Percentiles rank a stretch among this genome's conserved stretches.
These are phyloP conservation scores for Linnemannia schmuckeri DNA, from an alignment of 192 early-diverging fungal genomes.

Conservation along the genomic window DNA sequence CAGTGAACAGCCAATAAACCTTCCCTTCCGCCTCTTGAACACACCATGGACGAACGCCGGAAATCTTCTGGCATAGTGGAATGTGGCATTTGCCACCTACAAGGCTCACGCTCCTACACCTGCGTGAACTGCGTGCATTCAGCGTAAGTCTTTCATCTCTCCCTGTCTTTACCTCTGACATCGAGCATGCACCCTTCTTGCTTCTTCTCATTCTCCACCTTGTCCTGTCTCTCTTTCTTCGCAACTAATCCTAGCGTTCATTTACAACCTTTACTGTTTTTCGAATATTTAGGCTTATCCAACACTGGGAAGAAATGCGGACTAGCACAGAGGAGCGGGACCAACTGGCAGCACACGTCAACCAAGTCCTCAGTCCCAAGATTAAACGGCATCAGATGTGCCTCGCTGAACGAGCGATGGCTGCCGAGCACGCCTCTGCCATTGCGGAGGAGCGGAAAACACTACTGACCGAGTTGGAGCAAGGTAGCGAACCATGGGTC, in stretches of 20 bases:
- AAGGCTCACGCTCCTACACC: conserved; percentile 48
- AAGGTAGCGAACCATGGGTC: conserved; percentile 24
- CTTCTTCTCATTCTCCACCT: neutral
- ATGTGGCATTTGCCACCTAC: conserved; percentile 46
- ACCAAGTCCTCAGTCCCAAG: conserved; percentile 48
- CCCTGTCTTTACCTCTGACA: neutral
- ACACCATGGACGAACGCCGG: conserved; percentile 30
- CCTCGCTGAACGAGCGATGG: conserved; percentile 47
- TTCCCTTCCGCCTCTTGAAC: neutral
- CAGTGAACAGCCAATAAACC: neutral
- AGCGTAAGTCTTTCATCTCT: conserved; percentile 35
- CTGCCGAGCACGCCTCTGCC: conserved; percentile 25
- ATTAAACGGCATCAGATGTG: conserved; percentile 46
- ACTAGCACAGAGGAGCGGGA: conserved; percentile 25
- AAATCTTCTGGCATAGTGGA: conserved; percentile 12
- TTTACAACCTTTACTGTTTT: neutral
- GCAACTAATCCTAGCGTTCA: neutral
- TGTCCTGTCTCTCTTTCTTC: neutral
- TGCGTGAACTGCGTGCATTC: conserved; percentile 42
- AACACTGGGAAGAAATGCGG: conserved; percentile 42
- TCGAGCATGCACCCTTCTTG: neutral
- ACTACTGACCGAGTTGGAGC: conserved; percentile 30
- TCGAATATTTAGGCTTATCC: conserved; percentile 9
- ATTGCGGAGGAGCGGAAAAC: conserved; percentile 30
- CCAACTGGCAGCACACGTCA: conserved; percentile 29